These are phyloP conservation scores for Curvularia verruculosa DNA, from an alignment of 2,329 filamentous ascomycete species.

Conservation along the genomic window DNA sequence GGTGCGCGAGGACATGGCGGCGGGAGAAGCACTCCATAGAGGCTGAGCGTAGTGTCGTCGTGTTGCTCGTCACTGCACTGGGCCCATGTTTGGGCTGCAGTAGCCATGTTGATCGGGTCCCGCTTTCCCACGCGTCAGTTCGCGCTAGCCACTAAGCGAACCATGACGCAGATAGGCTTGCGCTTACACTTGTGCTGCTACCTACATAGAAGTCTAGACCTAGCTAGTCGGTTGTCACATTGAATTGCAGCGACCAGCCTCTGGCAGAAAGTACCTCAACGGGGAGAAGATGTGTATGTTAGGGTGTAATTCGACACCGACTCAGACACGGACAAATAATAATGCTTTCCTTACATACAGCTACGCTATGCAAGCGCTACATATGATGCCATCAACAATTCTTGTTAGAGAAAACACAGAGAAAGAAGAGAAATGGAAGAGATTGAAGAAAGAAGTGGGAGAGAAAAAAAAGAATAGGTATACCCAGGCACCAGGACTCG, in stretches of 20 bases:
- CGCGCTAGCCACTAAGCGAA: slow-evolving; percentile 23
- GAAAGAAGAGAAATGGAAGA: neutral
- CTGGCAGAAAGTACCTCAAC: neutral
- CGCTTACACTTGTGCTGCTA: neutral
- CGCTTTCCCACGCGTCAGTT: slow-evolving; percentile 20
- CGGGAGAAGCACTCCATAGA: slow-evolving; percentile 34
- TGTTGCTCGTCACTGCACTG: slow-evolving; percentile 30
- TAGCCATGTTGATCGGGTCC: slow-evolving; percentile 24
- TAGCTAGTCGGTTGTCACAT: neutral
- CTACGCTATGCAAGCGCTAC: neutral
- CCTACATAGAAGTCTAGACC: neutral
- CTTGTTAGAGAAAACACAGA: neutral
- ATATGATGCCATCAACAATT: neutral
- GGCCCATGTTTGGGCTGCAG: slow-evolving; percentile 27
- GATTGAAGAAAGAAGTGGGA: neutral
- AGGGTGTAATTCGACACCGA: neutral
- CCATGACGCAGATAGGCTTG: slow-evolving; percentile 22
- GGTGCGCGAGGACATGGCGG: slow-evolving; percentile 45
- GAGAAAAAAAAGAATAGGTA: slow-evolving; percentile 13
- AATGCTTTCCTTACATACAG: neutral
- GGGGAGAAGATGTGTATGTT: neutral
- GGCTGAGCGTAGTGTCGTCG: slow-evolving; percentile 9
- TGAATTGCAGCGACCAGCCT: neutral
- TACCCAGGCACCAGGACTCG: slow-evolving; percentile 13
- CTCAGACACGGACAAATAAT: neutral